phyloP scores from a whole-genome alignment of 495 filamentous ascomycete species.

The Aspergillus heteromorphus region DNA sequence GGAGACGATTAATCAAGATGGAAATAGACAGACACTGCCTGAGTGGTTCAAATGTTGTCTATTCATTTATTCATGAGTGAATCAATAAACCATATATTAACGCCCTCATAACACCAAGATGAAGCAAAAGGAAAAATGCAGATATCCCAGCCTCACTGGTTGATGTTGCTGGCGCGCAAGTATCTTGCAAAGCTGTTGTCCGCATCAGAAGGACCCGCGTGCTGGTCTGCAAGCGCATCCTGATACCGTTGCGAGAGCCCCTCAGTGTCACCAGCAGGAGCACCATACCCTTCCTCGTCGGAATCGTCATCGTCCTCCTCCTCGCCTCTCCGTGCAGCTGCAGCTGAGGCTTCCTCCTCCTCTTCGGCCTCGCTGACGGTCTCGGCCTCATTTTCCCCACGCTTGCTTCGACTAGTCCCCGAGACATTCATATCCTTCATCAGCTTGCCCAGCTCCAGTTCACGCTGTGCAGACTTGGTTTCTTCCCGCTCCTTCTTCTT shows the following conservation, averaged over 20 bases:
- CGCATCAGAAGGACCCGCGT: conserved; percentile 26
- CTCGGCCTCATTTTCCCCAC: conserved; percentile 31
- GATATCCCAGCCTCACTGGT: conserved; percentile 16
- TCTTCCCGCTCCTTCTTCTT: conserved; percentile 69
- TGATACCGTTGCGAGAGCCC: conserved; percentile 42
- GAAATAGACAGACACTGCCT: too few species aligned
- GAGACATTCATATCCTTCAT: conserved; percentile 91
- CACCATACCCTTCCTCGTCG: conserved; percentile 31
- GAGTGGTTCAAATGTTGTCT: not conserved
- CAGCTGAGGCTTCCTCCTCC: conserved; percentile 28
- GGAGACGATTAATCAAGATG: too few species aligned
- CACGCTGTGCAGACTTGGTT: conserved; percentile 59
- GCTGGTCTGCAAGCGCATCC: conserved; percentile 34
- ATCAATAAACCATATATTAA: not conserved
- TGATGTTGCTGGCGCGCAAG: conserved; percentile 34
- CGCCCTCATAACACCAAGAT: conserved; percentile 17
- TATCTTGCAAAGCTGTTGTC: conserved; percentile 49
- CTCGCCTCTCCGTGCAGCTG: conserved; percentile 16
- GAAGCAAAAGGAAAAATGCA: conserved; percentile 4
- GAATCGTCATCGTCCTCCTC: conserved; percentile 28
- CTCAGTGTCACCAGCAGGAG: conserved; percentile 29
- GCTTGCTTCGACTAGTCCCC: conserved; percentile 31
- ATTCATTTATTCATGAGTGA: conserved; percentile 2
- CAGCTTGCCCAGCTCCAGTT: conserved; percentile 80
- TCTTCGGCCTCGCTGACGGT: conserved; percentile 51